These are phyloP conservation scores for Cenococcum geophilum DNA, from an alignment of 495 filamentous ascomycete genomes.

Conservation along the genomic window DNA sequence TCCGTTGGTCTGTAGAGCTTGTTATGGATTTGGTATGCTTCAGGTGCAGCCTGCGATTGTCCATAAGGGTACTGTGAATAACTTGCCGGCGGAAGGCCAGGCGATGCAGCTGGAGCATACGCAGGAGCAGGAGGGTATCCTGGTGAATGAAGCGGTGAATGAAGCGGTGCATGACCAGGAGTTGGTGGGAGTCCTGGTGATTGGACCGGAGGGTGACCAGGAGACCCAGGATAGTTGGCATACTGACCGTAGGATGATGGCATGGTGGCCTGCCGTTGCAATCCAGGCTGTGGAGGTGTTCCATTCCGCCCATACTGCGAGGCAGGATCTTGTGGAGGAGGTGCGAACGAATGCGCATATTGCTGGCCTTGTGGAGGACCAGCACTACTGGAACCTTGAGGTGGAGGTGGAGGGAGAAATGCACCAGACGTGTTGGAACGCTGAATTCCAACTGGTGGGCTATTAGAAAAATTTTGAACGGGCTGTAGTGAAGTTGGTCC, in stretches of 20 bases:
- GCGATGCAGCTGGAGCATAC: constrained; percentile 4
- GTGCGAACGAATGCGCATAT: constrained; percentile 25
- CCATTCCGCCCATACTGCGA: too few relatives aligned
- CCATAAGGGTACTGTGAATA: constrained; percentile 24
- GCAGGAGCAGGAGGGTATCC: constrained; percentile 29
- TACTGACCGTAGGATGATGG: constrained; percentile 19
- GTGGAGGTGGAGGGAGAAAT: constrained; percentile 26
- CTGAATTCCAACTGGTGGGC: constrained; percentile 25
- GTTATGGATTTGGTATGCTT: constrained; percentile 63
- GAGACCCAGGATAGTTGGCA: constrained; percentile 31
- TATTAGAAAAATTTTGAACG: constrained; percentile 33
- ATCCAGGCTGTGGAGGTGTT: constrained; percentile 24
- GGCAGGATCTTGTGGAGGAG: constrained; percentile 23
- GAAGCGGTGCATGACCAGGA: constrained; percentile 28
- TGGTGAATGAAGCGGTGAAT: constrained; percentile 20
- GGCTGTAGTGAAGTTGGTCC: constrained; percentile 34
- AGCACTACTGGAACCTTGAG: constrained; percentile 11
- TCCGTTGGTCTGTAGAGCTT: constrained; percentile 75
- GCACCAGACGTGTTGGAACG: constrained; percentile 23
- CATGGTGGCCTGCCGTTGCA: constrained; percentile 24
- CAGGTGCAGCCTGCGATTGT: constrained; percentile 29
- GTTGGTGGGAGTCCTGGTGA: constrained; percentile 29
- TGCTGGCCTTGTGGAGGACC: constrained; percentile 21
- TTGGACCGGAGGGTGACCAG: constrained; percentile 24
- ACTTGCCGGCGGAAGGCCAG: constrained; percentile 11